These are phyloP conservation scores for Calonectria pseudoturangicola DNA, from an alignment of 2,329 filamentous ascomycete species.

Conservation along the genomic window DNA sequence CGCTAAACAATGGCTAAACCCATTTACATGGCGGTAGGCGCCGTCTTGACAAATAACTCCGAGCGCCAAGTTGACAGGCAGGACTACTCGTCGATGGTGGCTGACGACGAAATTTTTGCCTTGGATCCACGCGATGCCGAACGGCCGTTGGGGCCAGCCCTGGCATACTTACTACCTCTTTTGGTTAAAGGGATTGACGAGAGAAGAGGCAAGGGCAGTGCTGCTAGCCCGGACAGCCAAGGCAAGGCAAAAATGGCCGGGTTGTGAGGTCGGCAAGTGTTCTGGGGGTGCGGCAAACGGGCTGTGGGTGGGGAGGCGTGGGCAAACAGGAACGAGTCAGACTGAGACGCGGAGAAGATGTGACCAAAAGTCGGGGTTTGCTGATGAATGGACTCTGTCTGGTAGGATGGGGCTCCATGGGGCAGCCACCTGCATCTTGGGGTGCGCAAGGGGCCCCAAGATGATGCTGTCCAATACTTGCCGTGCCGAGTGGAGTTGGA, in stretches of 20 bases:
- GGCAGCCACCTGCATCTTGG: constrained; percentile 28
- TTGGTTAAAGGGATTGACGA: neutral
- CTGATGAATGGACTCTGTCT: constrained; percentile 37
- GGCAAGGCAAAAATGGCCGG: constrained; percentile 5
- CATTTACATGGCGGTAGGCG: neutral
- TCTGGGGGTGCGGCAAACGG: constrained; percentile 26
- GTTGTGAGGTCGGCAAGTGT: constrained; percentile 32
- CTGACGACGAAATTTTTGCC: constrained; percentile 21
- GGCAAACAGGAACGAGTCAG: constrained; percentile 15
- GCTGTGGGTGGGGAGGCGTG: constrained; percentile 29
- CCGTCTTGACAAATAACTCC: constrained; percentile 21
- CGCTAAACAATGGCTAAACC: constrained; percentile 1
- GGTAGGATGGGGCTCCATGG: constrained; percentile 36
- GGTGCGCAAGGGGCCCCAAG: constrained; percentile 18
- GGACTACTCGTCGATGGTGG: constrained; percentile 18
- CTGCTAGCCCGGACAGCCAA: constrained; percentile 10
- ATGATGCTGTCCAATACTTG: constrained; percentile 27
- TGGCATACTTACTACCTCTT: neutral
- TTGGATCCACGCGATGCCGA: constrained; percentile 32
- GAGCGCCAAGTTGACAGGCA: constrained; percentile 18
- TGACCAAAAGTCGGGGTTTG: constrained; percentile 31
- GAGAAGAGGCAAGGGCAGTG: neutral
- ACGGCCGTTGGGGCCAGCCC: constrained; percentile 10
- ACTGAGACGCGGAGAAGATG: constrained; percentile 41
- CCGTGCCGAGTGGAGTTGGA: constrained; percentile 19